A percentile compares a stretch with the other conserved stretches of the same genome.
Conservation (phyloP, 1,284 basidiomycete genomes). For the Xerocomus nothofagi region DNA sequence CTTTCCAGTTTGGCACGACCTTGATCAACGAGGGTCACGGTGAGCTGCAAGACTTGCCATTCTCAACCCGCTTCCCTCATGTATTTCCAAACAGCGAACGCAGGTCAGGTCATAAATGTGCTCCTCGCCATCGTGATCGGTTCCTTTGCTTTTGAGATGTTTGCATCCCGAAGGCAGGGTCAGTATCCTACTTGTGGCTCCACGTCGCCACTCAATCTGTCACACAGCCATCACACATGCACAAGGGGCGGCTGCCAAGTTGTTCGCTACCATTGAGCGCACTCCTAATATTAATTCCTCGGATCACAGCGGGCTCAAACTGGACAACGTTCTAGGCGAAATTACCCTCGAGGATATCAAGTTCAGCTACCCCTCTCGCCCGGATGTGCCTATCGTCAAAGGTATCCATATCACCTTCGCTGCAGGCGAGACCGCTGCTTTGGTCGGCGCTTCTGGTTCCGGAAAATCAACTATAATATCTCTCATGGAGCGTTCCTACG, state of each 20-base stretch:
- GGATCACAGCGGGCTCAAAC: slow-evolving; percentile 69
- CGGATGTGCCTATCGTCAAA: slow-evolving; percentile 81
- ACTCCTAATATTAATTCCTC: slow-evolving; percentile 84
- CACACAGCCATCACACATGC: slow-evolving; percentile 72
- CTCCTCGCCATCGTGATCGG: slow-evolving; percentile 86
- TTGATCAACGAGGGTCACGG: slow-evolving; percentile 68
- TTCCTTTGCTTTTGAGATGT: slow-evolving; percentile 79
- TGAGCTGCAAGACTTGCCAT: slow-evolving; percentile 22
- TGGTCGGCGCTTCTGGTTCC: slow-evolving; percentile 89
- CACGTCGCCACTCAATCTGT: neutral
- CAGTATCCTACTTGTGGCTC: slow-evolving; percentile 7
- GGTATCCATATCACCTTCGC: slow-evolving; percentile 67
- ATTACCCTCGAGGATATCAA: slow-evolving; percentile 77
- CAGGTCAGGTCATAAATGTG: slow-evolving; percentile 81
- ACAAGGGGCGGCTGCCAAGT: slow-evolving; percentile 89
- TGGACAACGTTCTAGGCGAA: slow-evolving; percentile 69
- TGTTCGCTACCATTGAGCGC: slow-evolving; percentile 91
- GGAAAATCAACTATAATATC: slow-evolving; percentile 85
- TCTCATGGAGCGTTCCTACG: slow-evolving; percentile 87
- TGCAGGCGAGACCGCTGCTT: slow-evolving; percentile 79
- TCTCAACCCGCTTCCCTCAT: neutral
- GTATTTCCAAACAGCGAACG: slow-evolving; percentile 41
- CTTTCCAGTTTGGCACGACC: slow-evolving; percentile 81
- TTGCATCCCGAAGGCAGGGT: slow-evolving; percentile 84
- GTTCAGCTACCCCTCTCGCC: slow-evolving; percentile 92